Percentiles rank a stretch among this genome's conserved stretches.
These are phyloP conservation scores for Geranium rotundifolium DNA, from an alignment of 345 rosid species.

Conservation along the genomic window DNA sequence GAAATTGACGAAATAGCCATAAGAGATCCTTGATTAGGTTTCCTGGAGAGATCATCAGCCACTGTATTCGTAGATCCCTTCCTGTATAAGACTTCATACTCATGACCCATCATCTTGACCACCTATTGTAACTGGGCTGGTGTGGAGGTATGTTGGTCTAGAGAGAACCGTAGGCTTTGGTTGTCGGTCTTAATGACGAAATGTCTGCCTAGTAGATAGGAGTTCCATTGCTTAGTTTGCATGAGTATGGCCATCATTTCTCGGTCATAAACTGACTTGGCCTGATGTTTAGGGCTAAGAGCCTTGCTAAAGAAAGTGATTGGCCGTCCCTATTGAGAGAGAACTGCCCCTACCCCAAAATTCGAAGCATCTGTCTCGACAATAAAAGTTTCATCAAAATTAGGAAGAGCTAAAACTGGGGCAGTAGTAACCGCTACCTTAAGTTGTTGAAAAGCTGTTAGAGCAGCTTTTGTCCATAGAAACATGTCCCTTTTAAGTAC, in stretches of 20 bases:
- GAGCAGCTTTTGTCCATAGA: neutral
- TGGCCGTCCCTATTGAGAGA: neutral
- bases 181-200: conserved; percentile 3
- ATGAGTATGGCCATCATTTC: conserved; percentile 1
- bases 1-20: neutral
- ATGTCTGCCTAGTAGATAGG: neutral
- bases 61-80: neutral
- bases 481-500: neutral
- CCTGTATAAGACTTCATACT: conserved; percentile 2
- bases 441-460: neutral
- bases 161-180: neutral
- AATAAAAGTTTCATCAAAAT: neutral
- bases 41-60: neutral
- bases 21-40: neutral
- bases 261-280: neutral
- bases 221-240: neutral
- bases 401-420: neutral
- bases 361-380: too few species aligned
- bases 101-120: neutral
- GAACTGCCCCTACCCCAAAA: neutral
- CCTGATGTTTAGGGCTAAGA: neutral
- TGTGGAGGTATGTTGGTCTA: neutral
- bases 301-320: neutral
- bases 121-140: conserved; percentile 2
- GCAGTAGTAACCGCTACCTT: neutral